These are phyloP conservation scores for Fusarium brachygibbosum DNA, from an alignment of 2,329 filamentous ascomycete genomes.

Conservation along the genomic window DNA sequence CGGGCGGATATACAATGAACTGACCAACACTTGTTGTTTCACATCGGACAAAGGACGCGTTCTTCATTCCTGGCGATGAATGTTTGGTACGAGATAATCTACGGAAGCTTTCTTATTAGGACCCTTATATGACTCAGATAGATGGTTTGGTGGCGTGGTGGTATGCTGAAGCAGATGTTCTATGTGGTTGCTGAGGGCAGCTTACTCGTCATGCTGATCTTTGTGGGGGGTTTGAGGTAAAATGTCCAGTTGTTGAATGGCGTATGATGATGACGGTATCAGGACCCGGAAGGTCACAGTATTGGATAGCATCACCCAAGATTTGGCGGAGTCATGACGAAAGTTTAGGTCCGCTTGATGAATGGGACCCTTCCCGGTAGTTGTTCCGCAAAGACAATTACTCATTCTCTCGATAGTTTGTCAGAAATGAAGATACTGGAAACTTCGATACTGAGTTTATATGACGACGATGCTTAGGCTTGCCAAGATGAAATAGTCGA, in stretches of 20 bases:
- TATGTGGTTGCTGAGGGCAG: slow-evolving; percentile 21
- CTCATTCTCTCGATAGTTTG: background rate
- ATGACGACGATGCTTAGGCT: background rate
- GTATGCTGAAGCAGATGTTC: slow-evolving; percentile 16
- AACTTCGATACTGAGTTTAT: background rate
- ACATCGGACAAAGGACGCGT: slow-evolving; percentile 5
- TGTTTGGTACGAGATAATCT: background rate
- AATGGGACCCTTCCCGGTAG: background rate
- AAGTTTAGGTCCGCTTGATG: slow-evolving; percentile 11
- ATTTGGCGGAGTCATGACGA: slow-evolving; percentile 34
- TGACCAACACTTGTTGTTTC: slow-evolving; percentile 39
- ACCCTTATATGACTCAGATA: slow-evolving; percentile 1
- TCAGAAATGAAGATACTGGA: background rate
- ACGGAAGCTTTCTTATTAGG: background rate
- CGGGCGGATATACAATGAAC: slow-evolving; percentile 12
- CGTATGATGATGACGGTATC: slow-evolving; percentile 19
- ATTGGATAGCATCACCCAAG: slow-evolving; percentile 3
- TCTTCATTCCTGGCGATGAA: slow-evolving; percentile 37
- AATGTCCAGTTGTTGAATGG: slow-evolving; percentile 13
- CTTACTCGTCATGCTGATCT: slow-evolving; percentile 8
- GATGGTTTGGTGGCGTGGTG: background rate
- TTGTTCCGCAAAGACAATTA: background rate
- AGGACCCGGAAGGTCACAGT: background rate
- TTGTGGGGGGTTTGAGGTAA: slow-evolving; percentile 9
- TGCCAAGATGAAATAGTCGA: background rate